Percentiles rank a stretch among this genome's conserved stretches.
These are phyloP conservation scores for Asterella californica DNA, from an alignment of 225 moss, liverwort and hornwort genomes.

Conservation along the genomic window DNA sequence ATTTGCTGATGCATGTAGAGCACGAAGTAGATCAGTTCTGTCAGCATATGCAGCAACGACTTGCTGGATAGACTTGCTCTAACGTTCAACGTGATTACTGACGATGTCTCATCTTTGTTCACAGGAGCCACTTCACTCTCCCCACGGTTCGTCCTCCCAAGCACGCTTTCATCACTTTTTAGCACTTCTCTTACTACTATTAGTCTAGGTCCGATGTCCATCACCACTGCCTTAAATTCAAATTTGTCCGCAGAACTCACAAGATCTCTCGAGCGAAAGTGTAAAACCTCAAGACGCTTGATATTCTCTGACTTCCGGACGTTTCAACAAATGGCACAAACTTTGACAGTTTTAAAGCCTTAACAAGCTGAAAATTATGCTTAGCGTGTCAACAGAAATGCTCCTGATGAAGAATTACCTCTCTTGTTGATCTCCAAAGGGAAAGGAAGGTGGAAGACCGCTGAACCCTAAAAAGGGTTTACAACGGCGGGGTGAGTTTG, in stretches of 20 bases:
- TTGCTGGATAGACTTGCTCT: conserved; percentile 1
- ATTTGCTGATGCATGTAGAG: conserved; percentile 36
- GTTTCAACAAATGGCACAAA: too few relatives aligned
- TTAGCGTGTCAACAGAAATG: too few relatives aligned
- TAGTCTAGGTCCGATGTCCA: conserved; percentile 5
- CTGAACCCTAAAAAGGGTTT: background rate
- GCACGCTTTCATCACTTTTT: background rate
- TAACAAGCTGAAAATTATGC: too few relatives aligned
- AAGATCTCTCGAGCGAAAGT: background rate
- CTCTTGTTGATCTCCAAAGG: too few relatives aligned
- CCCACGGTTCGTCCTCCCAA: background rate
- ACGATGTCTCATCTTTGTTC: background rate
- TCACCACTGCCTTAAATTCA: background rate
- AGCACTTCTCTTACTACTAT: background rate
- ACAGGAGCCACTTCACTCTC: background rate
- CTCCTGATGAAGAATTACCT: too few relatives aligned
- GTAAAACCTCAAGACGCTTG: background rate
- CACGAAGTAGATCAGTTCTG: conserved; percentile 24
- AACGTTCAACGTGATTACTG: conserved; percentile 14
- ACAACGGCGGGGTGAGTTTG: too few relatives aligned
- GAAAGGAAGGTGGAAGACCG: background rate
- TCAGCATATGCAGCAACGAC: conserved; percentile 22
- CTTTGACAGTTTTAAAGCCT: too few relatives aligned
- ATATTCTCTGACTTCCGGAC: background rate
- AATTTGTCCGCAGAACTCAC: background rate